Evolutionary conservation across 345 rosid species (phyloP).

Genomic region (Citrus maxima): DNA sequence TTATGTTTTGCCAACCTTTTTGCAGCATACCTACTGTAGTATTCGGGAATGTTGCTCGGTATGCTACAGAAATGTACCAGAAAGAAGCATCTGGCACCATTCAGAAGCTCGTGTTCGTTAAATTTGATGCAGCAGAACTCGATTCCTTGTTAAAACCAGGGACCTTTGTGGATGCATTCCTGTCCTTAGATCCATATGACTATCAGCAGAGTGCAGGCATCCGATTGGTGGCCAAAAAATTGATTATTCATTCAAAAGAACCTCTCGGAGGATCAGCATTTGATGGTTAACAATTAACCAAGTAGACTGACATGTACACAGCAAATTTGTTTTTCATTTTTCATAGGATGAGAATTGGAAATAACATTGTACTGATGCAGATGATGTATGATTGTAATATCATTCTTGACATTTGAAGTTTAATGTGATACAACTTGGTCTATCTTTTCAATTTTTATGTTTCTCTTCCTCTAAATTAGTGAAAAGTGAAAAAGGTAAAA

Average conservation of each 20-base stretch:
- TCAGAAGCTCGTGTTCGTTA: conserved; percentile 49
- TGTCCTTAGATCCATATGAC: conserved; percentile 70
- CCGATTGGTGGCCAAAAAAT: conserved; percentile 55
- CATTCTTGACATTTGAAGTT: not conserved
- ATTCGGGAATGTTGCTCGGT: conserved; percentile 41
- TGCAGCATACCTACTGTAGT: conserved; percentile 59
- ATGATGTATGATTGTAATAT: not conserved
- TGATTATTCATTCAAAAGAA: conserved; percentile 38
- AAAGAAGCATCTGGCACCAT: conserved; percentile 52
- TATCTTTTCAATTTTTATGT: no score
- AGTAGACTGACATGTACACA: not conserved
- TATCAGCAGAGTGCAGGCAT: conserved; percentile 74
- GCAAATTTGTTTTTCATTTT: not conserved
- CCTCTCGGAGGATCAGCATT: not conserved
- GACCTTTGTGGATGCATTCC: conserved; percentile 53
- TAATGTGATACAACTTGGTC: not conserved
- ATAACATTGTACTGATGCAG: not conserved
- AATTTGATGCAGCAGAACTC: conserved; percentile 50
- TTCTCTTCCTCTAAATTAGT: no score
- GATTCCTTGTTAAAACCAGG: conserved; percentile 39
- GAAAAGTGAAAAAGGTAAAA: no score
- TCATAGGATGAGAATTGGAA: not conserved
- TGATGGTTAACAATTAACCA: not conserved
- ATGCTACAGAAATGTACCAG: conserved; percentile 56
- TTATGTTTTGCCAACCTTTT: not conserved